These are phyloP conservation scores for Aspergillus ustus DNA, from an alignment of 2,329 filamentous ascomycete genomes.

Conservation along the genomic window DNA sequence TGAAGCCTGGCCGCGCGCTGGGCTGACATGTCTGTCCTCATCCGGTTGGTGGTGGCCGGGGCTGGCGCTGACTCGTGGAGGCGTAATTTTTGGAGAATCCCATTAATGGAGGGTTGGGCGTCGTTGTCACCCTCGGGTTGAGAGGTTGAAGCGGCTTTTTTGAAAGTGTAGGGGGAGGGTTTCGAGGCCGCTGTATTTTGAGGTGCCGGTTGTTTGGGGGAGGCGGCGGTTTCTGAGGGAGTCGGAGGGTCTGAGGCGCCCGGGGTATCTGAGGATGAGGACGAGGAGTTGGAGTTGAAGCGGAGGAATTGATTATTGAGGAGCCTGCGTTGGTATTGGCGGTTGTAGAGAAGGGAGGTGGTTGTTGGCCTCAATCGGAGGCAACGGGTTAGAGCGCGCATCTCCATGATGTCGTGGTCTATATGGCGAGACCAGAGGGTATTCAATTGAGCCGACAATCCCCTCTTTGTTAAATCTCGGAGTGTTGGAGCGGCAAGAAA, in stretches of 20 bases:
- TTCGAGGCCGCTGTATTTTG: neutral
- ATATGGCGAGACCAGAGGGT: too few species aligned
- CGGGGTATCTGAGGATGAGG: constrained; percentile 21
- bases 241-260: constrained; percentile 12
- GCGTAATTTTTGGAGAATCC: neutral
- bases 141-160: constrained; percentile 28
- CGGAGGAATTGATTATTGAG: constrained; percentile 22
- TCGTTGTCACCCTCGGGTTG: neutral
- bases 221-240: constrained; percentile 5
- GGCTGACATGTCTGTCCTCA: neutral
- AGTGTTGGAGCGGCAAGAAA: neutral
- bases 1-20: constrained; percentile 16
- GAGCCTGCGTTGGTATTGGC: constrained; percentile 12
- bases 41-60: neutral
- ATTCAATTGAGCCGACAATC: neutral
- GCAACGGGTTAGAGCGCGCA: constrained; percentile 36
- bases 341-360: constrained; percentile 31
- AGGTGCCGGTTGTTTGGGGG: neutral
- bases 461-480: neutral
- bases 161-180: neutral
- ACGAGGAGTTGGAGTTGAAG: constrained; percentile 27
- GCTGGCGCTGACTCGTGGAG: neutral
- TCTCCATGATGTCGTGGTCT: constrained; percentile 33
- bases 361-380: constrained; percentile 38
- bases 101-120: neutral